Evolutionary conservation across 768 basidiomycete genomes (phyloP), one percentile per base, ranked within the genome.

Genomic region (Galerina marginata): DNA sequence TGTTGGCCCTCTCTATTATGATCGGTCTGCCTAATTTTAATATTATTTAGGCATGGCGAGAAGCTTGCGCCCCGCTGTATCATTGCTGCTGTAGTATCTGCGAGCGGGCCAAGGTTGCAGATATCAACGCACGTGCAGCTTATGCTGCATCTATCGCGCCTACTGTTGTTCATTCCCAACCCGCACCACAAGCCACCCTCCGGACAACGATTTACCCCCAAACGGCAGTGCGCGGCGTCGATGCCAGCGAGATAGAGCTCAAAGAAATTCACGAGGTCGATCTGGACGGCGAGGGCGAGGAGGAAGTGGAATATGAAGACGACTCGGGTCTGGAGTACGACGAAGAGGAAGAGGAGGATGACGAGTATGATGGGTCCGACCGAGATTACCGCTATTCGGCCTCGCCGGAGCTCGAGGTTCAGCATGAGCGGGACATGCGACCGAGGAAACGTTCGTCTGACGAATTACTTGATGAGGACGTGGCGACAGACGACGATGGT

Each of bases 11-110:
- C 16, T 26, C 46, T 14, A 11, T 47, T 10, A 15, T 33, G 29
- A n/a, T 33, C 25, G 12, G 26, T 33, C 39, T 52, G 16, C 26
- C 16, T 47, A 26, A 47, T 47, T 47, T 20, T 12, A 16, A 20
- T 46, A 20, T 46, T 25, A 46, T 46, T 25, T 68, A 91, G 90
- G 79, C 85, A 9, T 92, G 90, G 90, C 80, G 88, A 40, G 89
- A 91, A 59, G 90, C 89, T 0, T 90, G 87, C 69, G 79, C 83
- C 3, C 90, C 89, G 0, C 64, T 92, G 44, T 92, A 87, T 68
- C 85, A 88, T 45, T 92, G 90, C 68, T 81, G 84, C 53, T 91
- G 90, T 70, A 77, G 79, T n/a, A 86, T 91, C 42, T 92, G 90
- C 70, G 85, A 90, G 62, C 85, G 91, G 25, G 86, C 90, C 7